A percentile compares a stretch with the other conserved stretches of the same genome.
These are phyloP conservation scores for Cladophialophora bantiana DNA, from an alignment of 2,329 filamentous ascomycete species.

Conservation along the genomic window DNA sequence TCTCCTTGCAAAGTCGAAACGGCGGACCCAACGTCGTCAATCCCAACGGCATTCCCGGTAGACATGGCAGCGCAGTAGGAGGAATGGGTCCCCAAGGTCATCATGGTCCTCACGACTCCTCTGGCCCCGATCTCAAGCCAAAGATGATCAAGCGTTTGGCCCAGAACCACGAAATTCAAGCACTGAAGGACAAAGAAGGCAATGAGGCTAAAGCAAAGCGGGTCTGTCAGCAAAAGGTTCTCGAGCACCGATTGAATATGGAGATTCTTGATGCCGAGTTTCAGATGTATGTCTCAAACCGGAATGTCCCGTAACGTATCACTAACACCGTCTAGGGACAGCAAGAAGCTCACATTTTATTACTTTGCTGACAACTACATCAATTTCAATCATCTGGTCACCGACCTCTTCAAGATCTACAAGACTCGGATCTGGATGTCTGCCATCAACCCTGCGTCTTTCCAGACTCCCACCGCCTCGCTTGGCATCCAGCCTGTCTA, in stretches of 20 bases:
- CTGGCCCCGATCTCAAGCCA: slow-evolving; percentile 80
- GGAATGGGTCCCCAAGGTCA: slow-evolving; percentile 78
- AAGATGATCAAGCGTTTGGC: slow-evolving; percentile 97
- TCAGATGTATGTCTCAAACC: slow-evolving; percentile 77
- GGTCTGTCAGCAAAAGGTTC: slow-evolving; percentile 94
- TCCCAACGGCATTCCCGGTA: slow-evolving; percentile 63
- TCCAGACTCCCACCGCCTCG: slow-evolving; percentile 74
- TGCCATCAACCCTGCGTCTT: slow-evolving; percentile 96
- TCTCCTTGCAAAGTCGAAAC: slow-evolving; percentile 74
- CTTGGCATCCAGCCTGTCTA: slow-evolving; percentile 66
- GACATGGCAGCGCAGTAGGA: slow-evolving; percentile 74
- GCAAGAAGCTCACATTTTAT: slow-evolving; percentile 98
- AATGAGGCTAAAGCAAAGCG: slow-evolving; percentile 98
- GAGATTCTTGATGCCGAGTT: slow-evolving; percentile 98
- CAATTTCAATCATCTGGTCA: slow-evolving; percentile 95
- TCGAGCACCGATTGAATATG: slow-evolving; percentile 94
- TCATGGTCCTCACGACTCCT: slow-evolving; percentile 75
- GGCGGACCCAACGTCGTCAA: slow-evolving; percentile 52
- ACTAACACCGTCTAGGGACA: slow-evolving; percentile 71
- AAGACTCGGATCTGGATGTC: slow-evolving; percentile 99
- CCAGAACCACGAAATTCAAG: slow-evolving; percentile 86
- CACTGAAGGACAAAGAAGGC: slow-evolving; percentile 91
- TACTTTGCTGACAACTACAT: slow-evolving; percentile 98
- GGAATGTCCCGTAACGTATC: neutral
- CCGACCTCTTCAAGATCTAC: slow-evolving; percentile 98